Conservation (phyloP, 2,329 filamentous ascomycete genomes). For the Fusarium circinatum region DNA sequence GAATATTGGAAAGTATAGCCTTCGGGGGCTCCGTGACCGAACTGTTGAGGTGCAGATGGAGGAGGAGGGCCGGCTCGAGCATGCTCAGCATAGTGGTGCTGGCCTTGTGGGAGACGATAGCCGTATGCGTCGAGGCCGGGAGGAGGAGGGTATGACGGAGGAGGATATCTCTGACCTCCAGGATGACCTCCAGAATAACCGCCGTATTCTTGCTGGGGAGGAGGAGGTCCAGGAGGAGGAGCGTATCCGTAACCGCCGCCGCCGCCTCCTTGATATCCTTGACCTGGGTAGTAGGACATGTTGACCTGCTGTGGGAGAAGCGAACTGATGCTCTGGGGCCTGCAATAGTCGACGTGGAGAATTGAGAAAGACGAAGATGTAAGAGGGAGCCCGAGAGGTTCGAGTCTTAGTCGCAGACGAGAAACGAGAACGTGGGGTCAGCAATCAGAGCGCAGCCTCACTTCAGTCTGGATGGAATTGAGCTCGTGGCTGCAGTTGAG, state of each 20-base stretch:
- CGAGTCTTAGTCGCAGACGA: not conserved
- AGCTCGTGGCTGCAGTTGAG: not conserved
- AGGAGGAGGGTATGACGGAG: constrained; percentile 54
- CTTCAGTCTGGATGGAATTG: not conserved
- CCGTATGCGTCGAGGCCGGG: constrained; percentile 58
- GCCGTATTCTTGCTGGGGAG: constrained; percentile 38
- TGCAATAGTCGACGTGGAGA: constrained; percentile 6
- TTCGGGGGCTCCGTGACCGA: constrained; percentile 74
- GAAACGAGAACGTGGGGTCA: constrained; percentile 14
- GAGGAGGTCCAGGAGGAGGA: constrained; percentile 43
- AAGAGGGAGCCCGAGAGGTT: constrained; percentile 19
- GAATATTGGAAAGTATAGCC: constrained; percentile 81
- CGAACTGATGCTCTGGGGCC: not conserved
- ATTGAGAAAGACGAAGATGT: constrained; percentile 7
- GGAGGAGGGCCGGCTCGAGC: constrained; percentile 54
- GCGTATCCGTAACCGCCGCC: constrained; percentile 46
- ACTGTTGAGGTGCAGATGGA: constrained; percentile 63
- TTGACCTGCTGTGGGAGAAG: constrained; percentile 8
- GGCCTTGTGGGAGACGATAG: constrained; percentile 52
- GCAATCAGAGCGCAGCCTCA: constrained; percentile 12
- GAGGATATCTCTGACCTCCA: constrained; percentile 43
- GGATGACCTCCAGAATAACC: constrained; percentile 36
- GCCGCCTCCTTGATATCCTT: constrained; percentile 55
- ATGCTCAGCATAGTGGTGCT: constrained; percentile 42
- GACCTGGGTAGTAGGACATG: constrained; percentile 56